Evolutionary conservation across 192 early-diverging fungal genomes (phyloP).

Genomic region (Coemansia sp.): DNA sequence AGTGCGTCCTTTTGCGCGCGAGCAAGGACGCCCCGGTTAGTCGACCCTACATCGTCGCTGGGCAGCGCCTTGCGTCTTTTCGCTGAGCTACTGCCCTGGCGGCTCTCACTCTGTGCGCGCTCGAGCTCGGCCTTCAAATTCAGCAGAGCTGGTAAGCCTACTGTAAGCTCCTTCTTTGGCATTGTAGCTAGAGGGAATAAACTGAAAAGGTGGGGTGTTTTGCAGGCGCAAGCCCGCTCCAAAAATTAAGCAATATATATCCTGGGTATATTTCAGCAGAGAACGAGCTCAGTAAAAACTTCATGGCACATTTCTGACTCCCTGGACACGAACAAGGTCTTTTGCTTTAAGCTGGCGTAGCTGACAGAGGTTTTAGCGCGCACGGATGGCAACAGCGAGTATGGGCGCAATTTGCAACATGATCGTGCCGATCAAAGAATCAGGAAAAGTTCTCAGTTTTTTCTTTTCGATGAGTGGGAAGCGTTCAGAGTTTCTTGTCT

Average conservation of each 20-base stretch:
- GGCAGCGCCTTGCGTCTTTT: slow-evolving; percentile 5
- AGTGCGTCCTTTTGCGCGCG: slow-evolving; percentile 29
- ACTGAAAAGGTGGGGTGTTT: slow-evolving; percentile 4
- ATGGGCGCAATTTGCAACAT: slow-evolving; percentile 6
- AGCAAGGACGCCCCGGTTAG: slow-evolving; percentile 32
- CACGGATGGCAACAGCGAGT: background rate
- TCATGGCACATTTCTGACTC: slow-evolving; percentile 18
- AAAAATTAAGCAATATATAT: slow-evolving; percentile 44
- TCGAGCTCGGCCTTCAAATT: slow-evolving; percentile 34
- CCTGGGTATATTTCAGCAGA: slow-evolving; percentile 24
- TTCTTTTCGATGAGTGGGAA: background rate
- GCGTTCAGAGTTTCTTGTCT: background rate
- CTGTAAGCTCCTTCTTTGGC: slow-evolving; percentile 22
- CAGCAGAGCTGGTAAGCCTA: slow-evolving; percentile 27
- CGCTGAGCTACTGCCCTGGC: background rate
- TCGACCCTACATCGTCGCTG: background rate
- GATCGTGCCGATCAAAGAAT: slow-evolving; percentile 7
- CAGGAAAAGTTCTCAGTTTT: slow-evolving; percentile 1
- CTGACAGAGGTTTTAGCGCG: background rate
- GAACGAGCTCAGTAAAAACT: slow-evolving; percentile 35
- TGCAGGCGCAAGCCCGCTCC: slow-evolving; percentile 18
- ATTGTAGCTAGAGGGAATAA: background rate
- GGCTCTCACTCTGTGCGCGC: slow-evolving; percentile 28
- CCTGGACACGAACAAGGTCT: slow-evolving; percentile 24
- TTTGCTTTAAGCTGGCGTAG: too few species aligned